These are phyloP conservation scores for Debaryomyces sp. DNA, from an alignment of 1,139 yeast genomes.

Conservation along the genomic window DNA sequence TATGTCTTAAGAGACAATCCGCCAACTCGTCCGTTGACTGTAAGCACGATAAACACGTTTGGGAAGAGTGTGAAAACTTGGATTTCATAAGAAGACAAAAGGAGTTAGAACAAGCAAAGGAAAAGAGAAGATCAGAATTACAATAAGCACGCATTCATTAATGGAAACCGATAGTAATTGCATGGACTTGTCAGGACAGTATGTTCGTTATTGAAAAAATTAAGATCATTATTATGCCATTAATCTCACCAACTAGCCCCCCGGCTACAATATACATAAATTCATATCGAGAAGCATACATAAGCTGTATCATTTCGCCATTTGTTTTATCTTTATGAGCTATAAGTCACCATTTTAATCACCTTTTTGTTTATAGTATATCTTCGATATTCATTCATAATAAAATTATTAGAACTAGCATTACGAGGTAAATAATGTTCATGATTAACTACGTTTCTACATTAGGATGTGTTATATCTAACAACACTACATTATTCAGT, in stretches of 20 bases:
- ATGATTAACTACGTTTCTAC: background rate
- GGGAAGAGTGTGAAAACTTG: conserved; percentile 84
- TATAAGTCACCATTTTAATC: background rate
- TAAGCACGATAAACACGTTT: conserved; percentile 76
- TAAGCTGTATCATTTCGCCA: background rate
- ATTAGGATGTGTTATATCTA: background rate
- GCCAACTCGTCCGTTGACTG: conserved; percentile 59
- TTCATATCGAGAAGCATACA: background rate
- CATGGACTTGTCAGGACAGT: conserved; percentile 4
- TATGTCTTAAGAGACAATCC: conserved; percentile 50
- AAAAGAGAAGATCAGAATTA: conserved; percentile 30
- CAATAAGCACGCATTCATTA: conserved; percentile 4
- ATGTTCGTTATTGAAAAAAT: background rate
- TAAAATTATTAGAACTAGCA: background rate
- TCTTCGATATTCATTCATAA: conserved; percentile 5
- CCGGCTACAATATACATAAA: background rate
- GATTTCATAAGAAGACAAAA: conserved; percentile 82
- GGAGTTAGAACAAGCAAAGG: conserved; percentile 65
- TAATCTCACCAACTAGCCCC: background rate
- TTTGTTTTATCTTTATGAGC: background rate
- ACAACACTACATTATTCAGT: background rate
- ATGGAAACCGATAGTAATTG: background rate
- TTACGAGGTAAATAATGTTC: background rate
- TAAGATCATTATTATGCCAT: background rate
- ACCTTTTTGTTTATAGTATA: conserved; percentile 1